Evolutionary conservation across 2,329 filamentous ascomycete species (phyloP).

Genomic region (Didymella exigua): DNA sequence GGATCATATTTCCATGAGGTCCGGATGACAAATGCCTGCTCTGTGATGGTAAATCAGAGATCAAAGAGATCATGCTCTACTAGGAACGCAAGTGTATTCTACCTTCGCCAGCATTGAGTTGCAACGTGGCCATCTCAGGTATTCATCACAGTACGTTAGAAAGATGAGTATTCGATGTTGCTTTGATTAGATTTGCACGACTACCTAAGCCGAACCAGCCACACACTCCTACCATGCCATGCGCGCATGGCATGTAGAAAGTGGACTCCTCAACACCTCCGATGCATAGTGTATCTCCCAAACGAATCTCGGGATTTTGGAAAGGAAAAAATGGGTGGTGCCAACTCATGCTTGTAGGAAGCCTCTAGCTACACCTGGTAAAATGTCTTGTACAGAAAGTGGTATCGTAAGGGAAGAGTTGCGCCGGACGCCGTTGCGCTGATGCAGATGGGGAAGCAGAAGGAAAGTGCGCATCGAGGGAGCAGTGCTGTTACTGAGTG

Average conservation of each 20-base stretch:
- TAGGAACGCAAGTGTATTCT: too few species aligned
- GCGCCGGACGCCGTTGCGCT: conserved; percentile 4
- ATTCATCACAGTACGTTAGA: too few species aligned
- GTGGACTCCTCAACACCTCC: background rate
- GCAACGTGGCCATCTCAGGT: background rate
- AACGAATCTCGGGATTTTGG: background rate
- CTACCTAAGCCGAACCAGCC: background rate
- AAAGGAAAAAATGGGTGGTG: background rate
- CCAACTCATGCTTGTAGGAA: background rate
- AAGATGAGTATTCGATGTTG: too few species aligned
- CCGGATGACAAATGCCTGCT: too few species aligned
- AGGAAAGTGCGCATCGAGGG: background rate
- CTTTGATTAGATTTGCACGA: background rate
- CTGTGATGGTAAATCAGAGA: too few species aligned
- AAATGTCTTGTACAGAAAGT: conserved; percentile 12
- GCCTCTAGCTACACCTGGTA: background rate
- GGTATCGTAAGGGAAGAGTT: conserved; percentile 6
- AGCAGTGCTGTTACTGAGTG: background rate
- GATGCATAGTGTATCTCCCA: background rate
- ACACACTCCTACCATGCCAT: background rate
- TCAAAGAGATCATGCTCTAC: too few species aligned
- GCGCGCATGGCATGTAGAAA: background rate
- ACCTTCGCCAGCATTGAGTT: too few species aligned
- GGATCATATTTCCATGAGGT: too few species aligned
- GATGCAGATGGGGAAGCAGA: background rate